Conservation (phyloP, 371 early-diverging fungal genomes). For the Zancudomyces culisetae region DNA sequence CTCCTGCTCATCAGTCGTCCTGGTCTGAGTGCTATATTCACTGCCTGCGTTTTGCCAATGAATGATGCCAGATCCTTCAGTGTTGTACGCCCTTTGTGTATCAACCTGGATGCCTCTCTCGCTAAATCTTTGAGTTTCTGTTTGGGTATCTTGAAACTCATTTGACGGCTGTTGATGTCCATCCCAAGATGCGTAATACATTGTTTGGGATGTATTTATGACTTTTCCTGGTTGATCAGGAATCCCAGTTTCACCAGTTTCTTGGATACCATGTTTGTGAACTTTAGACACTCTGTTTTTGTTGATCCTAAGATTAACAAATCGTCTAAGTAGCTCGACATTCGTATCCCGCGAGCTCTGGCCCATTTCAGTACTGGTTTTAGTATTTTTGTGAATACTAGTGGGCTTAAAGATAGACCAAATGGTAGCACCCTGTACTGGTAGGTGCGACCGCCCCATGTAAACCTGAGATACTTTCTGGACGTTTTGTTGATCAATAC, state of each 20-base stretch:
- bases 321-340: slow-evolving; percentile 24
- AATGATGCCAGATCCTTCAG: slow-evolving; percentile 3
- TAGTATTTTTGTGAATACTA: slow-evolving; percentile 25
- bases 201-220: slow-evolving; percentile 19
- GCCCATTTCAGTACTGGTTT: slow-evolving; percentile 17
- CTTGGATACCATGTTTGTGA: slow-evolving; percentile 8
- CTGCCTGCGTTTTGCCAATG: slow-evolving; percentile 5
- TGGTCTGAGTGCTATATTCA: not conserved
- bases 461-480: slow-evolving; percentile 22
- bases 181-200: slow-evolving; percentile 21
- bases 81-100: not conserved
- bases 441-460: slow-evolving; percentile 24
- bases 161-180: slow-evolving; percentile 13
- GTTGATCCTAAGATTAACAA: slow-evolving; percentile 13
- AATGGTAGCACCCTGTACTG: slow-evolving; percentile 27
- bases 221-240: slow-evolving; percentile 13
- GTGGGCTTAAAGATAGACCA: slow-evolving; percentile 27
- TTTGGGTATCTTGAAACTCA: not conserved
- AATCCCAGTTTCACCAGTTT: slow-evolving; percentile 16
- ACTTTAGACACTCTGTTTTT: slow-evolving; percentile 2
- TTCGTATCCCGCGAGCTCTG: slow-evolving; percentile 14
- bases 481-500: slow-evolving; percentile 17
- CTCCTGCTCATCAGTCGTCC: too few species aligned
- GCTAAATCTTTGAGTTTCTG: not conserved
- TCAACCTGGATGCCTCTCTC: not conserved